These are phyloP conservation scores for Waltergamsia citrina DNA, from an alignment of 2,329 filamentous ascomycete species.

Conservation along the genomic window DNA sequence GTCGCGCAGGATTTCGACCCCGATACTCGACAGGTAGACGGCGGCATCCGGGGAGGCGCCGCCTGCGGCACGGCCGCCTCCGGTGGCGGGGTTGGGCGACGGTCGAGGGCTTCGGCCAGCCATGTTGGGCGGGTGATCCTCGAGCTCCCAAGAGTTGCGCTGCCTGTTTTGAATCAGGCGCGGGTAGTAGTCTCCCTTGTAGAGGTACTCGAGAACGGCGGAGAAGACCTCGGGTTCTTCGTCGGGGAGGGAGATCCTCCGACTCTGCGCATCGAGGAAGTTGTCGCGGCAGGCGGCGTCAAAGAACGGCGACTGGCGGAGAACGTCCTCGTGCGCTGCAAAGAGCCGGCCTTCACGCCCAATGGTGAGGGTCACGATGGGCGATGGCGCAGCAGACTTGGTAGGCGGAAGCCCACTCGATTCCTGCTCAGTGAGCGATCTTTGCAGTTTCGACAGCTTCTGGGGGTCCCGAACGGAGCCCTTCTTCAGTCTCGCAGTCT, in stretches of 20 bases:
- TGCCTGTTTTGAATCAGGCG: slow-evolving; percentile 80
- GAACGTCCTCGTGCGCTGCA: slow-evolving; percentile 89
- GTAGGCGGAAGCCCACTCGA: slow-evolving; percentile 12
- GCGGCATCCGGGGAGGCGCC: slow-evolving; percentile 36
- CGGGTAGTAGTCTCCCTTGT: slow-evolving; percentile 94
- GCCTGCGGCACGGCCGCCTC: slow-evolving; percentile 28
- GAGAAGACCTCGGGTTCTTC: slow-evolving; percentile 91
- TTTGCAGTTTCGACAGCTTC: slow-evolving; percentile 74
- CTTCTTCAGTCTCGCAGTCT: slow-evolving; percentile 71
- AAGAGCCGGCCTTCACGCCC: slow-evolving; percentile 82
- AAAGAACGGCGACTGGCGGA: slow-evolving; percentile 80
- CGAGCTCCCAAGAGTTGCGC: slow-evolving; percentile 81
- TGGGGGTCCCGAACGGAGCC: slow-evolving; percentile 55
- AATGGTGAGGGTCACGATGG: slow-evolving; percentile 81
- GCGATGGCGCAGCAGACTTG: slow-evolving; percentile 31
- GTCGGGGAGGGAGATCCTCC: slow-evolving; percentile 62
- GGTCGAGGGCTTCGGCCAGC: slow-evolving; percentile 31
- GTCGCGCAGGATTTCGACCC: slow-evolving; percentile 75
- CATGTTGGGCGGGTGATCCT: slow-evolving; percentile 43
- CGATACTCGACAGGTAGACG: slow-evolving; percentile 65
- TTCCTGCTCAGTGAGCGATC: slow-evolving; percentile 58
- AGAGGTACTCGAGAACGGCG: slow-evolving; percentile 89
- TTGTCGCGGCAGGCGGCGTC: slow-evolving; percentile 60
- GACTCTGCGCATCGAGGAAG: slow-evolving; percentile 67
- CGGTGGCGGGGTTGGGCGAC: slow-evolving; percentile 43